These are phyloP conservation scores for Aspergillus intermedius DNA, from an alignment of 2,329 filamentous ascomycete species.

Conservation along the genomic window DNA sequence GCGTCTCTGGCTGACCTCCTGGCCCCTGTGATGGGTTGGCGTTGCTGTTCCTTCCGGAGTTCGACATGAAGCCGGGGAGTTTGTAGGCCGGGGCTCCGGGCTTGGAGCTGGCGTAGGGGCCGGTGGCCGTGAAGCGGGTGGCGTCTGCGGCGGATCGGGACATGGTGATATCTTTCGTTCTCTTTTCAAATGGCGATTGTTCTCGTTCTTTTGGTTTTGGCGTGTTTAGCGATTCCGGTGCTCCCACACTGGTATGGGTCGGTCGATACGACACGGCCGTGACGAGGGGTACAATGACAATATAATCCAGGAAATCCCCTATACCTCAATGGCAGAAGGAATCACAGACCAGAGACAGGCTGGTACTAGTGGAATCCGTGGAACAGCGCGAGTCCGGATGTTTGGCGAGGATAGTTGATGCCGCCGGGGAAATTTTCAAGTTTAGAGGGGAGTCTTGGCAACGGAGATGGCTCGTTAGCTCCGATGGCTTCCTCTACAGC, in stretches of 20 bases:
- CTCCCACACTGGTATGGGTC: too few species aligned
- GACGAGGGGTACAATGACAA: too few species aligned
- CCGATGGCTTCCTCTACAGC: background rate
- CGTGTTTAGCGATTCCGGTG: background rate
- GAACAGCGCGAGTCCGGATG: background rate
- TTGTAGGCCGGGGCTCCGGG: conserved; percentile 24
- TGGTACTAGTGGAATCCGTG: background rate
- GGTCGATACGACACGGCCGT: too few species aligned
- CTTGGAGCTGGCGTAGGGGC: conserved; percentile 43
- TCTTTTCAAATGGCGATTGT: background rate
- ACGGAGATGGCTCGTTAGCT: conserved; percentile 1
- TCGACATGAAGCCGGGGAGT: conserved; percentile 23
- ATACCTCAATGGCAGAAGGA: too few species aligned
- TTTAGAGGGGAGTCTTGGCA: background rate
- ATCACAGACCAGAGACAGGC: too few species aligned
- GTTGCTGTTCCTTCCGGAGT: conserved; percentile 4
- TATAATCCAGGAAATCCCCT: too few species aligned
- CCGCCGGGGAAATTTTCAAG: conserved; percentile 1
- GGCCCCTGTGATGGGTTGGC: conserved; percentile 15
- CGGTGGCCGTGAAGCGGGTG: conserved; percentile 47
- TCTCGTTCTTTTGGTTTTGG: background rate
- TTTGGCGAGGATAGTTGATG: background rate
- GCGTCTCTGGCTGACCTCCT: conserved; percentile 48
- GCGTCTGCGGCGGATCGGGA: conserved; percentile 44
- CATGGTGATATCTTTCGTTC: conserved; percentile 24